Evolutionary conservation across 176 grass and related monocot genomes (phyloP), one percentile per base, ranked within the genome.

Genomic region (Stipa capillata): DNA sequence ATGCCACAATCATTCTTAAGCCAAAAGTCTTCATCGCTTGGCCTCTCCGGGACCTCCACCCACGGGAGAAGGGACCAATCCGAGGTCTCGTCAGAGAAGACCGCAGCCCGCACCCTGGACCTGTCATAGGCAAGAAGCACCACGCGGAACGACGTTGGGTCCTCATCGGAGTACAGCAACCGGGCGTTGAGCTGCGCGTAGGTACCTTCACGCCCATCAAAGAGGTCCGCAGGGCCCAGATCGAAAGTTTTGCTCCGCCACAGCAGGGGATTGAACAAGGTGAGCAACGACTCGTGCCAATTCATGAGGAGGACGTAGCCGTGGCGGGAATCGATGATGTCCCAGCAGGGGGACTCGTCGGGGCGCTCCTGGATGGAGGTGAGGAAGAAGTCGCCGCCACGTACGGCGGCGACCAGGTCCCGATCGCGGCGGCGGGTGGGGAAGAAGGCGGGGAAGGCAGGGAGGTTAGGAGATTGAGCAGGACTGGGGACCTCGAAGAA

Each of bases 381-480:
- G 21, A 82, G 56, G 23, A 82, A 73, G 56, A 82, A 82, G 55
- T 82, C 80, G 32, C 68, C 56, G 32, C 68, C 56, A 43, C 68
- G 68, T 31, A 82, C 15, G 69, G 80, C 80, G 6, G 45, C 69
- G 42, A 6, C 15, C 32, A 63, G 54, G 10, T 82, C 68, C 33
- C 56, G 33, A 23, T 73, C 69, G 68, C 9, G 56, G 43, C 14
- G 43, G 21, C 80, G 56, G 10, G 33, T 6, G 32, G 80, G 55
- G 42, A 40, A 5, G 56, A 82, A 82, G 43, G 43, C 56, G 53
- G 79, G 78, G 66, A 72, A 36, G 8, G 39, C 41, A 14, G 79
- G 54, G 32, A 61, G 29, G 8, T 0, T 6, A 17, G 48, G 48
- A 13, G 0, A 7, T 17, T 21, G 48, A 7, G 48, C 1, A 1